Percentiles rank a stretch among this genome's conserved stretches.
phyloP scores from a whole-genome alignment of 208 protist species.

The Tritrichomonas musculus region DNA sequence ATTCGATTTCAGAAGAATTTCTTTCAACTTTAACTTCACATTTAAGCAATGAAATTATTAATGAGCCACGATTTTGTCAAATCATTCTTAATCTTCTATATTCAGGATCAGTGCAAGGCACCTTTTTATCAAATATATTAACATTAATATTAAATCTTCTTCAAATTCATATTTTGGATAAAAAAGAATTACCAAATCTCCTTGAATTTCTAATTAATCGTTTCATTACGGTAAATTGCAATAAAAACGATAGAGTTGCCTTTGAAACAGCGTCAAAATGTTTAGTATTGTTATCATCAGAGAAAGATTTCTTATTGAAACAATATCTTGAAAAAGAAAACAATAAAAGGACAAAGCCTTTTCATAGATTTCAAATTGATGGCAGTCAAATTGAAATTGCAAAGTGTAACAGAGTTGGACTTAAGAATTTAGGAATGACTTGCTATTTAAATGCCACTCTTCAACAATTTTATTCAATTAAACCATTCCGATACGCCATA shows the following conservation, averaged over 20 bases:
- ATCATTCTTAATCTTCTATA: background rate
- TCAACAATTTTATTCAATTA: background rate
- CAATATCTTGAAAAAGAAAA: background rate
- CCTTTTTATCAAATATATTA: background rate
- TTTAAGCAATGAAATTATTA: background rate
- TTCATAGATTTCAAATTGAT: background rate
- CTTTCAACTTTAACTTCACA: background rate
- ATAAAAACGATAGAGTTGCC: background rate
- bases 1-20: background rate
- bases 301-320: background rate
- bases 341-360: background rate
- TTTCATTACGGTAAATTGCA: background rate
- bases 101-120: background rate
- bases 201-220: background rate
- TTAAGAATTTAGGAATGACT: background rate
- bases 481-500: background rate
- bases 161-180: background rate
- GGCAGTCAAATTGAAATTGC: background rate
- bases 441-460: conserved; percentile 23
- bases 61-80: background rate
- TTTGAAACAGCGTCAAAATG: background rate
- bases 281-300: background rate
- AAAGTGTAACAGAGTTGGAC: background rate
- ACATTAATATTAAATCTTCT: background rate
- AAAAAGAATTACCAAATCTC: background rate